phyloP scores from a whole-genome alignment of 2,329 filamentous ascomycete genomes.

The Aspergillus sp. region DNA sequence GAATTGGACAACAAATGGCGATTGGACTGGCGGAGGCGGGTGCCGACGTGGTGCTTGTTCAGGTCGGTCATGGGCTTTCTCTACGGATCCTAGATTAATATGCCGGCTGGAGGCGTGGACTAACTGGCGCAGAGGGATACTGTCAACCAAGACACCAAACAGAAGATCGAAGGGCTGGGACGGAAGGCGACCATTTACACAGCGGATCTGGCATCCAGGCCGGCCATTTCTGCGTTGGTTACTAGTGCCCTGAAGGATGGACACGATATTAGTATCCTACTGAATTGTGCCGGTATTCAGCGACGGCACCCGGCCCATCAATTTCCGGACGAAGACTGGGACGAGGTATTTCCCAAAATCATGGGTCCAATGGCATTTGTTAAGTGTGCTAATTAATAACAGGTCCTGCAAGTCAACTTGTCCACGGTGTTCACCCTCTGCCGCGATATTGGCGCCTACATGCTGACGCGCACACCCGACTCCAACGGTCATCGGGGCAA shows the following conservation, averaged over 20 bases:
- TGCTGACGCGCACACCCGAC: conserved; percentile 29
- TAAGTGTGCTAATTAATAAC: background rate
- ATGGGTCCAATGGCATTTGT: conserved; percentile 40
- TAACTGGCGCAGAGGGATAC: conserved; percentile 10
- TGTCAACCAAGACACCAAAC: conserved; percentile 17
- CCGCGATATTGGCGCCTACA: conserved; percentile 35
- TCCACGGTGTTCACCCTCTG: conserved; percentile 64
- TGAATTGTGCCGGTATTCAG: conserved; percentile 85
- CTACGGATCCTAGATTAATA: background rate
- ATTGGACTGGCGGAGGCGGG: conserved; percentile 36
- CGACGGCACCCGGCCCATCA: conserved; percentile 69
- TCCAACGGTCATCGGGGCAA: conserved; percentile 37
- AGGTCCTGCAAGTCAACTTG: conserved; percentile 84
- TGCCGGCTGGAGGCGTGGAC: background rate
- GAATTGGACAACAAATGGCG: conserved; percentile 36
- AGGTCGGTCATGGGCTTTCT: conserved; percentile 8
- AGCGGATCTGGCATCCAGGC: conserved; percentile 33
- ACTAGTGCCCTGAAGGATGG: conserved; percentile 27
- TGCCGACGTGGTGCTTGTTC: conserved; percentile 30
- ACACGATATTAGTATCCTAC: conserved; percentile 66
- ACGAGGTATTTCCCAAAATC: conserved; percentile 51
- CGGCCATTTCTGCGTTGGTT: conserved; percentile 27
- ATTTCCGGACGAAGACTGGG: conserved; percentile 76
- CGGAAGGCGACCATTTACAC: conserved; percentile 34
- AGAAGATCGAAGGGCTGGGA: conserved; percentile 26